These are phyloP conservation scores for Paxillus ammoniavirescens DNA, from an alignment of 768 basidiomycete genomes.

Conservation along the genomic window DNA sequence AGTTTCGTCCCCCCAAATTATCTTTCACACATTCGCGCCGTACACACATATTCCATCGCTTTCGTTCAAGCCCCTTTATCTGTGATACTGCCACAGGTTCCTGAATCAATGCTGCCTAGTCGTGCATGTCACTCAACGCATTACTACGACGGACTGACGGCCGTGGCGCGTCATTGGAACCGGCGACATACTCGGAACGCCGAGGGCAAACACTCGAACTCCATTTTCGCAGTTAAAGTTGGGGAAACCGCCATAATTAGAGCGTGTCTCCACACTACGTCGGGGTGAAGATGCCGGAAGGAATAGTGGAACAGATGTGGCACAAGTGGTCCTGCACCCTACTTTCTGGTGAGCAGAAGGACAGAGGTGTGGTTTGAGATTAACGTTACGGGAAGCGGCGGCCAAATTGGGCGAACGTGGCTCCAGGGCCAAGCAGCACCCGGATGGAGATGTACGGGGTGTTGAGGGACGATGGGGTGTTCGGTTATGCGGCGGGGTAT, in stretches of 20 bases:
- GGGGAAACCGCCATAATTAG: conserved; percentile 87
- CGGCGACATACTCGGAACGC: conserved; percentile 89
- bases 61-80: conserved; percentile 94
- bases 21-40: not conserved
- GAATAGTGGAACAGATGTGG: conserved; percentile 48
- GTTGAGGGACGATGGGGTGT: conserved; percentile 18
- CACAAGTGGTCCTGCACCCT: conserved; percentile 44
- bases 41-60: conserved; percentile 82
- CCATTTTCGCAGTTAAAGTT: conserved; percentile 70
- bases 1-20: too few relatives aligned
- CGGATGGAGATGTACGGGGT: not conserved
- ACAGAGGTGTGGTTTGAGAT: conserved; percentile 37
- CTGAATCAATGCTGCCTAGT: conserved; percentile 59
- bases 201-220: conserved; percentile 72
- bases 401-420: conserved; percentile 31
- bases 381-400: conserved; percentile 37
- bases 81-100: conserved; percentile 64
- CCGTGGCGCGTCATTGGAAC: conserved; percentile 91
- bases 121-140: conserved; percentile 76
- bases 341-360: conserved; percentile 24
- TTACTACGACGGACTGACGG: conserved; percentile 93
- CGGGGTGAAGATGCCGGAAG: conserved; percentile 44
- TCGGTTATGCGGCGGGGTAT: conserved; percentile 20
- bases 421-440: not conserved
- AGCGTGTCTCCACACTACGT: conserved; percentile 58